These are phyloP conservation scores for Scenedesmus sp. DNA, from an alignment of 163 green algal genomes.

Conservation along the genomic window DNA sequence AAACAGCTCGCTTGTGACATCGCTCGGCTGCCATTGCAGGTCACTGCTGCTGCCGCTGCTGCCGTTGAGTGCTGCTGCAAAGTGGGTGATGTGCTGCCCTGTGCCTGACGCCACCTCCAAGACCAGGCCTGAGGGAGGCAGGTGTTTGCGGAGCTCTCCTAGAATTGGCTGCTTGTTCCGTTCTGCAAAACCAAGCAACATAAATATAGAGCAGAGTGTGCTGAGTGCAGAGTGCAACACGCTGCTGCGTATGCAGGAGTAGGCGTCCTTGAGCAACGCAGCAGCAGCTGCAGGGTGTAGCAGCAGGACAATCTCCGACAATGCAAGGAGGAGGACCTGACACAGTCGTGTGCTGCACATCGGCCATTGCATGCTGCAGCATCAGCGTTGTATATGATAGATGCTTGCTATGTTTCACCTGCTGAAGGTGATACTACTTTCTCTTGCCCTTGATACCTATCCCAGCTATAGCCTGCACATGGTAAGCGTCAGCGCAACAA, in stretches of 20 bases:
- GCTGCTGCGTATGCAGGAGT: not conserved
- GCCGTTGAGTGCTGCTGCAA: slow-evolving; percentile 42
- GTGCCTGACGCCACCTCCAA: slow-evolving; percentile 49
- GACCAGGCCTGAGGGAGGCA: not conserved
- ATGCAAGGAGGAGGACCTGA: not conserved
- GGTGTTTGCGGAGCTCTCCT: not conserved
- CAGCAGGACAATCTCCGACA: not conserved
- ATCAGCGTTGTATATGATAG: not conserved
- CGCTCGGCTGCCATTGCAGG: slow-evolving; percentile 47
- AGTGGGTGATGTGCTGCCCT: slow-evolving; percentile 60
- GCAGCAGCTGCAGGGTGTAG: not conserved
- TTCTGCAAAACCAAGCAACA: not conserved
- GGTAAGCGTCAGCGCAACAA: not conserved
- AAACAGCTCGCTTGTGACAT: slow-evolving; percentile 51
- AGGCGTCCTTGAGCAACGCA: not conserved
- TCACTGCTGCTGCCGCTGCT: not conserved
- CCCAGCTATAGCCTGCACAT: slow-evolving; percentile 38
- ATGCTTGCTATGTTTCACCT: not conserved
- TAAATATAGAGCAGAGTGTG: not conserved
- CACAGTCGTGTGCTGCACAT: not conserved
- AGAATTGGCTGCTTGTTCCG: slow-evolving; percentile 52
- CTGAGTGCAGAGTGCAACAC: not conserved
- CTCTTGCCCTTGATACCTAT: slow-evolving; percentile 13
- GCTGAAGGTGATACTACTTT: slow-evolving; percentile 24
- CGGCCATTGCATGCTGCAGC: not conserved